phyloP scores from a whole-genome alignment of 176 grass and related monocot genomes.

The Elymus sibiricus region DNA sequence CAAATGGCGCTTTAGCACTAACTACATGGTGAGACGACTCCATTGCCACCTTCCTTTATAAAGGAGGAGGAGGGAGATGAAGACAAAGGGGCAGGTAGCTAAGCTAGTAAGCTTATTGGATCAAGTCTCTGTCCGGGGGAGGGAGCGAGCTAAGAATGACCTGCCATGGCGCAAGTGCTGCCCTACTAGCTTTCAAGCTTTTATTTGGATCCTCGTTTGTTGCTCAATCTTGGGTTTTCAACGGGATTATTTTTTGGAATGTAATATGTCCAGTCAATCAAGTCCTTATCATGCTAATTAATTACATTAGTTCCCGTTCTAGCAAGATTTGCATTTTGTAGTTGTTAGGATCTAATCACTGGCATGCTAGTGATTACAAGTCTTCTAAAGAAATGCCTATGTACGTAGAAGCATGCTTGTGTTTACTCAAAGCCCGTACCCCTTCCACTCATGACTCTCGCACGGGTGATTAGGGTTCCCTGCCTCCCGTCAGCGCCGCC shows the following conservation, averaged over 20 bases:
- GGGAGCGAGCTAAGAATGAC: neutral
- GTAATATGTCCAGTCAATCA: neutral
- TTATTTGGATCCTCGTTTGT: neutral
- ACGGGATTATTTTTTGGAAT: neutral
- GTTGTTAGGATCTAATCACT: neutral
- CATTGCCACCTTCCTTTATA: slow-evolving; percentile 72
- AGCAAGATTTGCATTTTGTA: neutral
- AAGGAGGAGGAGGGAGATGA: slow-evolving; percentile 11
- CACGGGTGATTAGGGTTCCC: no score
- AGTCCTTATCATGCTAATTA: neutral
- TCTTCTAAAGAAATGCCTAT: neutral
- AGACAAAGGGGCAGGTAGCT: slow-evolving; percentile 2
- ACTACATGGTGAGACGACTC: slow-evolving; percentile 25
- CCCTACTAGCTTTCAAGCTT: no score
- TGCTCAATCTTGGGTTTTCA: neutral
- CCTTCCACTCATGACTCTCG: no score
- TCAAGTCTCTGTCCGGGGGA: no score
- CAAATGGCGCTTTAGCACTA: neutral
- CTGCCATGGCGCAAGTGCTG: slow-evolving; percentile 32
- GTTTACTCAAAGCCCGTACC: no score
- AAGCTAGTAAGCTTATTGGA: no score
- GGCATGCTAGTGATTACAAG: neutral
- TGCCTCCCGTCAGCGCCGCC: no score
- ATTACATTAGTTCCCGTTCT: neutral
- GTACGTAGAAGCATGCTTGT: no score